Evolutionary conservation across 2,329 filamentous ascomycete genomes (phyloP).

Genomic region (Orbilia javanica): DNA sequence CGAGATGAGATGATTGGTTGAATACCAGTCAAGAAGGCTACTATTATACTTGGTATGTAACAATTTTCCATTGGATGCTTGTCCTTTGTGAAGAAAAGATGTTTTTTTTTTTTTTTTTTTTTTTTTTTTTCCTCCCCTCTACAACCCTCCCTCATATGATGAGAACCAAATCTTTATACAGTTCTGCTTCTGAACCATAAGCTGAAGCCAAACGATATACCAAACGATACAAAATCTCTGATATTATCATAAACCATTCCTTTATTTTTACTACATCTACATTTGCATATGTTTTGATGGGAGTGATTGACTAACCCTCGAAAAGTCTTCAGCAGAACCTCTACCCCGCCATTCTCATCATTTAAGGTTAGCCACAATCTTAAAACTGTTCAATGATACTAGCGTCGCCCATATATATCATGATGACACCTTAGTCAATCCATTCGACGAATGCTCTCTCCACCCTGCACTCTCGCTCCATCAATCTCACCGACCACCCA

Average conservation of each 20-base stretch:
- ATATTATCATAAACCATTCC: slow-evolving; percentile 23
- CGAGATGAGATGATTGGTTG: slow-evolving; percentile 29
- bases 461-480: slow-evolving; percentile 54
- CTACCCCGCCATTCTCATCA: neutral
- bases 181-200: slow-evolving; percentile 60
- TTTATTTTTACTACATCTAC: slow-evolving; percentile 12
- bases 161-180: slow-evolving; percentile 57
- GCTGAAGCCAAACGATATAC: slow-evolving; percentile 58
- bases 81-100: neutral
- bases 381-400: neutral
- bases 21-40: neutral
- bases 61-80: neutral
- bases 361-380: slow-evolving; percentile 34
- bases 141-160: slow-evolving; percentile 43
- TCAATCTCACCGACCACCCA: slow-evolving; percentile 33
- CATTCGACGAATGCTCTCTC: slow-evolving; percentile 59
- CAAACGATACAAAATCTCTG: slow-evolving; percentile 59
- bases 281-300: neutral
- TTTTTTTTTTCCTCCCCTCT: neutral
- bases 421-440: slow-evolving; percentile 60
- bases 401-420: slow-evolving; percentile 30
- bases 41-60: slow-evolving; percentile 23
- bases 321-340: slow-evolving; percentile 7
- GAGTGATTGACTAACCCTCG: slow-evolving; percentile 2
- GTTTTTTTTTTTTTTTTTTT: neutral